Percentiles rank a stretch among this genome's conserved stretches.
Conservation (phyloP, 2,329 filamentous ascomycete genomes). For the Macroventuria anomochaeta region DNA sequence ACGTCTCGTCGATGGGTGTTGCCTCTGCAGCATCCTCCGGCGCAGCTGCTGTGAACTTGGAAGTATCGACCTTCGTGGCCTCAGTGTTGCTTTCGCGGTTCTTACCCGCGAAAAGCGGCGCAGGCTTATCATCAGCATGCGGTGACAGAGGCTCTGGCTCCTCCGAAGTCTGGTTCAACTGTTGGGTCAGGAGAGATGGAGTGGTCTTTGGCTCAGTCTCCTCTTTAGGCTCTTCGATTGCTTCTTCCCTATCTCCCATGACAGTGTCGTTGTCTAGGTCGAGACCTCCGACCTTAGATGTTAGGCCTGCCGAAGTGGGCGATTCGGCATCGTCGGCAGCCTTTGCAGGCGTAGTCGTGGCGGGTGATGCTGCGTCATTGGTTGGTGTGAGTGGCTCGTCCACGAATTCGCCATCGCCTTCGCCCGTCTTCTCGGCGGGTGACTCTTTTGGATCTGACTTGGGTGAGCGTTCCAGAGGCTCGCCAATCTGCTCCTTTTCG, state of each 20-base stretch:
- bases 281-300: conserved; percentile 63
- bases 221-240: conserved; percentile 22
- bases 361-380: conserved; percentile 31
- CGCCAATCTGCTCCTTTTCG: conserved; percentile 54
- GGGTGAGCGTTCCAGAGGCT: conserved; percentile 48
- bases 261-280: conserved; percentile 66
- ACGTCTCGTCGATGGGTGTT: conserved; percentile 48
- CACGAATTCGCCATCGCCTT: conserved; percentile 72
- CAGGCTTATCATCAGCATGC: conserved; percentile 71
- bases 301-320: conserved; percentile 61
- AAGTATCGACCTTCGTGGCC: conserved; percentile 35
- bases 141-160: conserved; percentile 52
- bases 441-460: conserved; percentile 52
- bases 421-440: conserved; percentile 29
- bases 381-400: conserved; percentile 75
- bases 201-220: conserved; percentile 41
- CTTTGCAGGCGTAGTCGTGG: conserved; percentile 29
- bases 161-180: conserved; percentile 44
- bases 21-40: conserved; percentile 44
- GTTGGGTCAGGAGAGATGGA: conserved; percentile 52
- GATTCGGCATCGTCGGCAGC: conserved; percentile 46
- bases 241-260: conserved; percentile 49
- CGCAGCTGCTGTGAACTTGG: conserved; percentile 36
- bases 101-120: conserved; percentile 66
- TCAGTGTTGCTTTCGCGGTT: conserved; percentile 38